Evolutionary conservation across 176 grass and related monocot species (phyloP).

Genomic region (Coix lacrymajobi): DNA sequence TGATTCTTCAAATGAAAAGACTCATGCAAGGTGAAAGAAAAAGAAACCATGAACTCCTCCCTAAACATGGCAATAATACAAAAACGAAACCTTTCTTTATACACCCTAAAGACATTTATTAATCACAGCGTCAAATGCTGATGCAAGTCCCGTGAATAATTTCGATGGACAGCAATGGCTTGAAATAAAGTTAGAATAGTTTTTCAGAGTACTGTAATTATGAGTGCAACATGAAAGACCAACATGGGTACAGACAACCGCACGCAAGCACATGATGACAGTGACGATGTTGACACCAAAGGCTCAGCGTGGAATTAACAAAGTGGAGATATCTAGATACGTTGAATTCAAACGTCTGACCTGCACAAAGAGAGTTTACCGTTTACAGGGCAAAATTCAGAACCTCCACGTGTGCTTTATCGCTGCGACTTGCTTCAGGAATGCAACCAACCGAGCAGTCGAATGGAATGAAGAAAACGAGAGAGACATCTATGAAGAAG

Average conservation of each 20-base stretch:
- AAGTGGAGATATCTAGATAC: neutral
- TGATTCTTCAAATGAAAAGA: neutral
- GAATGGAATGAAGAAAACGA: neutral
- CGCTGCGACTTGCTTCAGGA: neutral
- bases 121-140: neutral
- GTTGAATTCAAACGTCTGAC: constrained; percentile 6
- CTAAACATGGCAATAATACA: neutral
- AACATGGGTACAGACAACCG: neutral
- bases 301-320: neutral
- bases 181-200: neutral
- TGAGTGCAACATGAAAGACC: neutral
- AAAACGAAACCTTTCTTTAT: neutral
- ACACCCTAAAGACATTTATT: neutral
- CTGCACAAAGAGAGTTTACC: neutral
- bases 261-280: neutral
- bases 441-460: neutral
- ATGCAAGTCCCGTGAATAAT: neutral
- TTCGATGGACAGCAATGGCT: neutral
- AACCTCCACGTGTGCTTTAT: neutral
- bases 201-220: neutral
- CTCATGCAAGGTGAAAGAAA: neutral
- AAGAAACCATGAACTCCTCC: neutral
- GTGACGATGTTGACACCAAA: neutral
- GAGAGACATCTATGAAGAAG: neutral
- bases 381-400: neutral